Base-by-base conservation (phyloP, 202 grass and related monocot species). In the Schoenoplectus triqueter region DNA sequence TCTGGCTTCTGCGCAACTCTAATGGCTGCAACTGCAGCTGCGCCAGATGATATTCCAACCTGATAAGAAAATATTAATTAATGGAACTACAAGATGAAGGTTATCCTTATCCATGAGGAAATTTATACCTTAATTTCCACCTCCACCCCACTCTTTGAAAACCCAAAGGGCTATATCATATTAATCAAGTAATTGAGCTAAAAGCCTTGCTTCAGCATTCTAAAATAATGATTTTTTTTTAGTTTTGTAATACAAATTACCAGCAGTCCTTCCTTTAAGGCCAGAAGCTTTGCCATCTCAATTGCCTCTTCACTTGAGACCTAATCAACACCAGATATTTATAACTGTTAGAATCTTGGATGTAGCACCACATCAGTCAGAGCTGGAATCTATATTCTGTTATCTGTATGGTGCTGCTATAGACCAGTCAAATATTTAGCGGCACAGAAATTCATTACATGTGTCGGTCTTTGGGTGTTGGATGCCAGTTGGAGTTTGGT, bases 21-120 rank as follows among this genome's bases (percentile, higher is more conserved):
- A 73, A 92, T 84, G 6, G 90, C 90, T 19, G 90, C 90, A 21
- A 52, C 90, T 2, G 87, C 86, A 54, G 88, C 90, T 19, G 90
- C 90, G 5, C 90, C 90, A 39, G 90, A 92, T 51, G 90, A 92
- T 63, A 90, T 92, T 42, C 88, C 90, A 56, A 92, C 88, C 90
- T 90, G 76, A 81, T 47, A 66, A 17, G 10, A 1, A 69, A 39
- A 71, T 83, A 56, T 70, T 17, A 13, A 21, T 66, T 10, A 46
- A 56, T 49, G 10, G 8, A 64, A 81, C 31, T 71, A 18, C 15
- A 71, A n/a, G 7, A 22, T 55, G 0, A 79, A 44, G 40, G 68
- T 15, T 71, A 71, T 13, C 15, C 39, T 61, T 18, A 79, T 42
- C 22, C 22, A 60, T n/a, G 8, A 60, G 13, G 22, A 22, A n/a